Evolutionary conservation across 2,329 filamentous ascomycete genomes (phyloP).

Genomic region (Ophiocordyceps camponoti-floridani): DNA sequence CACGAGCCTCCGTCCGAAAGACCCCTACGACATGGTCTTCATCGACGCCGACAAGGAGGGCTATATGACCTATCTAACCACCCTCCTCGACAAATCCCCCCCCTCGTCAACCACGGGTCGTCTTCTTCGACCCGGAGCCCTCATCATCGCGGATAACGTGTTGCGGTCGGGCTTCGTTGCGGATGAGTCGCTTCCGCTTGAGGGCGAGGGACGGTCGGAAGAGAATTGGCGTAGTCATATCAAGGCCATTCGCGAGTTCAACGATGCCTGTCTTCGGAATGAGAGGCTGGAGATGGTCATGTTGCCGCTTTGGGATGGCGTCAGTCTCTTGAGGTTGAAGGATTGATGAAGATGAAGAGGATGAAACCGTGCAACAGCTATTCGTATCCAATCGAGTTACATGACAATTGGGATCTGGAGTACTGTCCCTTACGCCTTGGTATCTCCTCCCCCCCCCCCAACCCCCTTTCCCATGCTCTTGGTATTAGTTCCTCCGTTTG

Average conservation of each 20-base stretch:
- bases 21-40: constrained; percentile 34
- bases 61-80: constrained; percentile 28
- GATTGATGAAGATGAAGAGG: constrained; percentile 10
- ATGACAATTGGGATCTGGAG: too few relatives aligned
- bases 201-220: background rate
- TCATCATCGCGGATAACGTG: constrained; percentile 37
- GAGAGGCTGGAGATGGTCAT: constrained; percentile 21
- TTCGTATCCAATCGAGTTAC: too few relatives aligned
- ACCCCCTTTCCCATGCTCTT: too few relatives aligned
- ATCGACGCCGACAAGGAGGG: constrained; percentile 34
- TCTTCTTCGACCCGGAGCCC: constrained; percentile 27
- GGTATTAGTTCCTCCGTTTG: too few relatives aligned
- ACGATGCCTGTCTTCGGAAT: constrained; percentile 13
- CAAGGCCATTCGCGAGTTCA: constrained; percentile 15
- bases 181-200: constrained; percentile 6
- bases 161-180: constrained; percentile 30
- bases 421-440: too few relatives aligned
- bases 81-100: constrained; percentile 24
- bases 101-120: constrained; percentile 15
- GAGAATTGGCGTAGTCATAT: constrained; percentile 7
- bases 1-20: constrained; percentile 10
- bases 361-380: too few relatives aligned
- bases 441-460: too few relatives aligned
- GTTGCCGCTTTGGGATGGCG: constrained; percentile 24
- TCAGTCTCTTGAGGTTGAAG: constrained; percentile 19